A percentile compares a stretch with the other conserved stretches of the same genome.
Conservation (phyloP, 139 green algal species). For the Coccomyxa sp. region DNA sequence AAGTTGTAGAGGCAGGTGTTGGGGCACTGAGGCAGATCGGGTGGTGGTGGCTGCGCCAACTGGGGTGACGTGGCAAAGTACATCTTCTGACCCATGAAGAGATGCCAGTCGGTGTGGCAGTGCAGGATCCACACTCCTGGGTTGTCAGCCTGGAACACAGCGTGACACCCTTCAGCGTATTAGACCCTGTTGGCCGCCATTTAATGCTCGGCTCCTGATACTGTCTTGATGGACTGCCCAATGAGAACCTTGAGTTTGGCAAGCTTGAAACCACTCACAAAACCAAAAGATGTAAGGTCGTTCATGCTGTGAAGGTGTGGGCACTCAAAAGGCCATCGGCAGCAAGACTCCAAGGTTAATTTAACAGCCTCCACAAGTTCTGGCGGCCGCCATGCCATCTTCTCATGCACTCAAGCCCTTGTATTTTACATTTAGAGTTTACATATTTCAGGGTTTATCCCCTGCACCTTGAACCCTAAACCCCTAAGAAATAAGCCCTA, state of each 20-base stretch:
- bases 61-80: constrained; percentile 10
- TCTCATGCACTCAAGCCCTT: background rate
- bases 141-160: constrained; percentile 19
- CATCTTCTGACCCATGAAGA: constrained; percentile 50
- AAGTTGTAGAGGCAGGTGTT: constrained; percentile 10
- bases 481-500: too few relatives aligned
- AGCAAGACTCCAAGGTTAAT: too few relatives aligned
- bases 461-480: background rate
- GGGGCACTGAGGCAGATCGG: background rate
- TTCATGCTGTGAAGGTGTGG: too few relatives aligned
- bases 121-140: constrained; percentile 55
- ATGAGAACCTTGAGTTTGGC: too few relatives aligned
- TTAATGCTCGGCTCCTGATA: too few relatives aligned
- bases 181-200: background rate
- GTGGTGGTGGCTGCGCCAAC: background rate
- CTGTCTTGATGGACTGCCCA: too few relatives aligned
- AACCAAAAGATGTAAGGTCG: too few relatives aligned
- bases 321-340: too few relatives aligned
- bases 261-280: too few relatives aligned
- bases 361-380: background rate
- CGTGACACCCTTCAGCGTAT: background rate
- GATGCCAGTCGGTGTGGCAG: constrained; percentile 58
- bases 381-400: background rate
- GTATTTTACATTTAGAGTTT: background rate
- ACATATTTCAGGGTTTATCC: background rate